Evolutionary conservation across 2,329 filamentous ascomycete species (phyloP).

Genomic region (Mycocentrospora acerina): DNA sequence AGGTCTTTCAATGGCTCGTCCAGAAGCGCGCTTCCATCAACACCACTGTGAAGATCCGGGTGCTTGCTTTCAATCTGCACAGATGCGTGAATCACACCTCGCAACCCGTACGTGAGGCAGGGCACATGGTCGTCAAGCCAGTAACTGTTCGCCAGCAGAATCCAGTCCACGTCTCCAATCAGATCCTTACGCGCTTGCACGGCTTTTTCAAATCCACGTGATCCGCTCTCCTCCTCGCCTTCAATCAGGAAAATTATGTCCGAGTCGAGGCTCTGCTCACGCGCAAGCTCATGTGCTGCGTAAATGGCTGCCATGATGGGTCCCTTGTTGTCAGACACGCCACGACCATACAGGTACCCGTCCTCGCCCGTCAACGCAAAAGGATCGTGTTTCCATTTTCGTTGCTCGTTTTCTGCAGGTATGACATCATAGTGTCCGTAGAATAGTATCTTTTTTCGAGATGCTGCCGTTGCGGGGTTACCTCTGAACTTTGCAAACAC

Average conservation of each 20-base stretch:
- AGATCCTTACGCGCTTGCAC: conserved; percentile 77
- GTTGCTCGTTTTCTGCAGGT: conserved; percentile 76
- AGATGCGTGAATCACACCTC: conserved; percentile 91
- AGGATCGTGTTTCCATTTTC: conserved; percentile 84
- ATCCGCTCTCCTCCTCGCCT: conserved; percentile 94
- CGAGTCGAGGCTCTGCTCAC: conserved; percentile 78
- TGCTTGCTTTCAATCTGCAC: conserved; percentile 82
- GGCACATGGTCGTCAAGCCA: conserved; percentile 97
- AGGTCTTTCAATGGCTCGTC: conserved; percentile 93
- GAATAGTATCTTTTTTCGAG: conserved; percentile 85
- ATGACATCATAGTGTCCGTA: conserved; percentile 99
- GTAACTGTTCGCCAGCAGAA: conserved; percentile 94
- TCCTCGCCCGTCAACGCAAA: conserved; percentile 88
- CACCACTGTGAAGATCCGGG: conserved; percentile 90
- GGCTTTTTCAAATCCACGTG: conserved; percentile 83
- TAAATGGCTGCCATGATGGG: conserved; percentile 93
- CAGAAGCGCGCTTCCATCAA: conserved; percentile 89
- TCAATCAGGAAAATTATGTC: conserved; percentile 95
- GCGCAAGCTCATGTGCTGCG: conserved; percentile 84
- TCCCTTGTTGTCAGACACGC: conserved; percentile 97
- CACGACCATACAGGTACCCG: conserved; percentile 90
- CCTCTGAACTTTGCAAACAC: conserved; percentile 86
- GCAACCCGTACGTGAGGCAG: conserved; percentile 89
- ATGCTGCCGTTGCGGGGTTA: conserved; percentile 64
- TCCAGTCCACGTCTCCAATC: conserved; percentile 91